A percentile compares a stretch with the other conserved stretches of the same genome.
phyloP scores from a whole-genome alignment of 306 rosid species.

The Castanopsis chinensis region DNA sequence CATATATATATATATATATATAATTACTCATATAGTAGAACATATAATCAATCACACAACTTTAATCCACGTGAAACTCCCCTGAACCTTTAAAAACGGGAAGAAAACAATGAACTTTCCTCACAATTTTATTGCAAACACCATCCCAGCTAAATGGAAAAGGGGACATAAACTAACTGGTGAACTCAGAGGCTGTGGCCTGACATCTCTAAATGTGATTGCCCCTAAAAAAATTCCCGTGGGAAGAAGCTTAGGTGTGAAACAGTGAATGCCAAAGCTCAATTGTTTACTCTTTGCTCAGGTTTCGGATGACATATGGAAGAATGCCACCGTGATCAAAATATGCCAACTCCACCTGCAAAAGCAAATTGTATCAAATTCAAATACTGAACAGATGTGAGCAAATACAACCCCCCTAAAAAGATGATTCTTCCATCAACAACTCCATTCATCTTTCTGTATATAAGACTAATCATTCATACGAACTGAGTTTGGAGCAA shows the following conservation, averaged over 20 bases:
- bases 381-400: neutral
- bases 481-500: too few relatives aligned
- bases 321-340: slow-evolving; percentile 41
- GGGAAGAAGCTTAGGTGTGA: neutral
- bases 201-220: neutral
- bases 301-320: slow-evolving; percentile 31
- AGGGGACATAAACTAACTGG: neutral
- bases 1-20: too few relatives aligned
- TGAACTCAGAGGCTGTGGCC: neutral
- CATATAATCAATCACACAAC: too few relatives aligned
- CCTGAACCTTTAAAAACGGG: too few relatives aligned
- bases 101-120: neutral
- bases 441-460: neutral
- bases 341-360: slow-evolving; percentile 41
- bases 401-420: neutral
- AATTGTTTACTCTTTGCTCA: slow-evolving; percentile 8
- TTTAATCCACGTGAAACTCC: too few relatives aligned
- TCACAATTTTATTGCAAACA: neutral
- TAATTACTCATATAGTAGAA: too few relatives aligned
- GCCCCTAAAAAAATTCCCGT: neutral
- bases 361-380: neutral
- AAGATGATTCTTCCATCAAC: neutral
- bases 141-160: neutral
- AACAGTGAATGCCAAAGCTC: neutral
- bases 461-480: neutral